Evolutionary conservation across 768 basidiomycete species (phyloP).

Genomic region (Naematelia encephala): DNA sequence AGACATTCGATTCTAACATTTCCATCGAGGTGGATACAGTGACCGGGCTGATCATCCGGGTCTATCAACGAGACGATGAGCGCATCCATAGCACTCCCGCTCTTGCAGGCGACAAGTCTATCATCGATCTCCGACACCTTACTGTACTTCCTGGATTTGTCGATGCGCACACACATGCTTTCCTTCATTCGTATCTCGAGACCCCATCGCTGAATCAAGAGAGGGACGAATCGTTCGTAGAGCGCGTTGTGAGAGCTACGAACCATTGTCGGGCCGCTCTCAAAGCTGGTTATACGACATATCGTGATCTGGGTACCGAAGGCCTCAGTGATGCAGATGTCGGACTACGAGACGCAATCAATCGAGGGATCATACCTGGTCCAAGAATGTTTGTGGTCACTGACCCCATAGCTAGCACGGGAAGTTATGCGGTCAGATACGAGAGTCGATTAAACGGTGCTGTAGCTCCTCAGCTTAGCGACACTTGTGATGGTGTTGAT

Average conservation of each 20-base stretch:
- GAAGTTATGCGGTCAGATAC: slow-evolving; percentile 16
- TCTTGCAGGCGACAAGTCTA: neutral
- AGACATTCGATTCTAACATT: slow-evolving; percentile 8
- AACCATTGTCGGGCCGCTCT: slow-evolving; percentile 24
- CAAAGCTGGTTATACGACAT: slow-evolving; percentile 28
- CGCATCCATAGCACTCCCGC: no score
- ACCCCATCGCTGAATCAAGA: slow-evolving; percentile 24
- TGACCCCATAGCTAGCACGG: slow-evolving; percentile 19
- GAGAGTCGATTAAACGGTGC: slow-evolving; percentile 22
- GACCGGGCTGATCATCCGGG: slow-evolving; percentile 15
- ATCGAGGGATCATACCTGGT: slow-evolving; percentile 25
- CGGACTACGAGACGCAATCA: slow-evolving; percentile 21
- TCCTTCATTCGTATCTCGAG: slow-evolving; percentile 20
- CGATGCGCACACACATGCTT: slow-evolving; percentile 27
- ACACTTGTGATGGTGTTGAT: slow-evolving; percentile 22
- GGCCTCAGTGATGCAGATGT: slow-evolving; percentile 20
- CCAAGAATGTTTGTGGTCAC: slow-evolving; percentile 27
- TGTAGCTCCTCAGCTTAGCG: slow-evolving; percentile 10
- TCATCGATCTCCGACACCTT: slow-evolving; percentile 21
- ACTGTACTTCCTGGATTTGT: slow-evolving; percentile 22
- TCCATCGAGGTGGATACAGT: slow-evolving; percentile 8
- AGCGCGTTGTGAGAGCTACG: slow-evolving; percentile 20
- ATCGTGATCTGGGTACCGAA: slow-evolving; percentile 28
- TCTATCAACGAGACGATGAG: neutral
- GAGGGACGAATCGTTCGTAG: slow-evolving; percentile 23